A percentile compares a stretch with the other conserved stretches of the same genome.
Evolutionary conservation across 2,329 filamentous ascomycete species (phyloP).

Genomic region (Aspergillus proliferans): DNA sequence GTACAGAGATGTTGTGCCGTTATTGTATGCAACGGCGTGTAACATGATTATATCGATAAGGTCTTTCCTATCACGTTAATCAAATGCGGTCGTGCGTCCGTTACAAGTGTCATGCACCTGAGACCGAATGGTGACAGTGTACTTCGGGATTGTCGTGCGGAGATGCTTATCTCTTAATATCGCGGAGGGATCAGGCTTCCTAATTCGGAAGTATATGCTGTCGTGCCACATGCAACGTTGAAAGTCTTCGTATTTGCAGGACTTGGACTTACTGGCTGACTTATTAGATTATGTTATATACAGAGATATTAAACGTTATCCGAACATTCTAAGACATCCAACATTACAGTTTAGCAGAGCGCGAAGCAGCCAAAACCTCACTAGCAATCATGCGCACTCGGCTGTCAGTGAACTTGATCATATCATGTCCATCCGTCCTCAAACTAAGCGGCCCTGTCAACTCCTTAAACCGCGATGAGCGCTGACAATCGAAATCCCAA

Average conservation of each 20-base stretch:
- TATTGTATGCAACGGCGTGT: not conserved
- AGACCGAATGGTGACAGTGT: too few species aligned
- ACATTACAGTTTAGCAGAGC: not conserved
- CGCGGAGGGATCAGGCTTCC: not conserved
- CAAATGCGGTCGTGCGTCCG: slow-evolving; percentile 17
- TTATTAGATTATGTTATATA: not conserved
- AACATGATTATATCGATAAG: not conserved
- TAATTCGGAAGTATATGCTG: not conserved
- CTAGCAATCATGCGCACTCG: not conserved
- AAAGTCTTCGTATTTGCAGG: too few species aligned
- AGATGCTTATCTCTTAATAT: not conserved
- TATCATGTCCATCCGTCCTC: not conserved
- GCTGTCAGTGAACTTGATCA: not conserved
- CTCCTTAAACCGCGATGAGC: not conserved
- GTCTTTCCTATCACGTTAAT: slow-evolving; percentile 22
- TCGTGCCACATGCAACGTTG: too few species aligned
- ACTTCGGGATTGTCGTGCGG: not conserved
- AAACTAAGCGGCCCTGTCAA: not conserved
- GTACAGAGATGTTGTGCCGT: not conserved
- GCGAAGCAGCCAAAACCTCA: not conserved
- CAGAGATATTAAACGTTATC: too few species aligned
- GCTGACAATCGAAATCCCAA: not conserved
- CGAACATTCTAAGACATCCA: not conserved
- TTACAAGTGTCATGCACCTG: not conserved
- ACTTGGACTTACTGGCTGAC: too few species aligned